Base-by-base conservation (phyloP, 257 asterid genomes). In the Solanum pinnatisectum region DNA sequence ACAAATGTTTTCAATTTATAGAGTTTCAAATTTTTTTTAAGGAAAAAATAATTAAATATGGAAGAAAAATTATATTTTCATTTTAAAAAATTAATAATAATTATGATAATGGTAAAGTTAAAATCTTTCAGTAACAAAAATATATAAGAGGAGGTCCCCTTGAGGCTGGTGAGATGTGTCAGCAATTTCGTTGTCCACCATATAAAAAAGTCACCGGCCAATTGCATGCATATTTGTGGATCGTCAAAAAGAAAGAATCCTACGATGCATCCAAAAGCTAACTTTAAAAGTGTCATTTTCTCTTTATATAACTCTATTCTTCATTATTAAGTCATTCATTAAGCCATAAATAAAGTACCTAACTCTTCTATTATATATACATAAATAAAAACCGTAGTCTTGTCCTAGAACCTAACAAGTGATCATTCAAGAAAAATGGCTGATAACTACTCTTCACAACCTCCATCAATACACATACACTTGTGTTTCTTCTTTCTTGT, bases 401-500 rank as follows among this genome's bases (percentile, higher is more conserved):
- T 30, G 36, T 59, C 33, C 30, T 59, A 36, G 23, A 36, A 33
- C 44, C 42, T 52, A 35, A 35, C 74, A 78, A 23, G 71, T 52
- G 23, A 52, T 59, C 81, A n/a, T 71, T 35, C 87, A 35, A 59
- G 68, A 33, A 65, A 35, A 65, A 94, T 94, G 98, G 89, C 97
- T n/a, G 91, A 92, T 88, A 85, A 90, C 83, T 85, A 90, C 90
- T 86, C 88, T n/a, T 79, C 90, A 36, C 89, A 88, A 8, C 85
- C 97, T 33, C 92, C 93, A 16, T 77, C 98, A 7, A 22, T 59
- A 59, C 68, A 59, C 68, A 49, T 94, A 25, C 98, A 96, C 89
- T 93, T 96, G 76, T 93, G 94, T 63, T 92, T 93, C 96, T 91
- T 96, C 95, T 93, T 96, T 83, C 37, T 92, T 33, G 90, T 93